Evolutionary conservation across 768 basidiomycete genomes (phyloP), one percentile per base, ranked within the genome.

Genomic region (Calocera viscosa): DNA sequence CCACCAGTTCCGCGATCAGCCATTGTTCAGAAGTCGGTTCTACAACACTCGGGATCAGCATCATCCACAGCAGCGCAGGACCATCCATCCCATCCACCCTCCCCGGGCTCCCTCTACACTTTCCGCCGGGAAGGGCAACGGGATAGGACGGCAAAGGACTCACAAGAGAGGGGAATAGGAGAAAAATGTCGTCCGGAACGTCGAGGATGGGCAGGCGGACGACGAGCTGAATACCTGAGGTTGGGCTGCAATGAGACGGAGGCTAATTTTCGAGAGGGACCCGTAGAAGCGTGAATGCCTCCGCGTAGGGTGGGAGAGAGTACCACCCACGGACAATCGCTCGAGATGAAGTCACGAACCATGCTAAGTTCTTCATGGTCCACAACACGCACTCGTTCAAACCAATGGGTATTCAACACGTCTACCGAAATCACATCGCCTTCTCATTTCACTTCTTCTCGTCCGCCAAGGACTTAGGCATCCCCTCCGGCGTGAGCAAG

Each of bases 401-500:
- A n/a, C n/a, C n/a, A 47, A 47, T 47, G 43, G 43, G 43, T 47
- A 47, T 47, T 8, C 43, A 47, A 47, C 24, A 7, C 3, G 24
- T 47, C 24, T 24, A 47, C 5, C 19, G 19, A 19, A 3, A 3
- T 8, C 43, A 47, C 24, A 17, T 8, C 24, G 2, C 53, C 2
- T 7, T 30, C 30, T 7, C 11, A 5, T 28, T 60, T 22, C 53
- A 26, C 34, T 66, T 49, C 22, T 41, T 39, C 40, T 64, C 22
- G 16, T 38, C 35, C 24, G 22, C 64, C 64, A 73, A 43, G 19
- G 65, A 68, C 72, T 80, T 80, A 35, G 94, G 94, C 49, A 89
- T 71, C 2, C 95, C 95, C 66, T 87, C 80, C 0, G 71, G 72
- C 1, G 81, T 83, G 69, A 98, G 76, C 70, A 99, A 73, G 26